These are phyloP conservation scores for Ricinus communis DNA, from an alignment of 345 rosid species.

Conservation along the genomic window DNA sequence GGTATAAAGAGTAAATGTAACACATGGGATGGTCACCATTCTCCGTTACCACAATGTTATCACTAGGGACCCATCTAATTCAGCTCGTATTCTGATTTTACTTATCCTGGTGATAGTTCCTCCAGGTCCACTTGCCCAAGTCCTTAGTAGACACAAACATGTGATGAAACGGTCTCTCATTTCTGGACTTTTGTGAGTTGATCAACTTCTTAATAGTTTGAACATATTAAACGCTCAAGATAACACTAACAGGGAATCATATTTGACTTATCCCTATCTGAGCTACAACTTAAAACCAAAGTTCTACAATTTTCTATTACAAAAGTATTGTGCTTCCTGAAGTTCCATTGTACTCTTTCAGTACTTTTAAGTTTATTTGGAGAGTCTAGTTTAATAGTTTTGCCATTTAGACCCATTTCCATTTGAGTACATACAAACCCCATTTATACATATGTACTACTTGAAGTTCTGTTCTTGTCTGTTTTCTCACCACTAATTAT, in stretches of 20 bases:
- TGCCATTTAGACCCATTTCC: conserved; percentile 5
- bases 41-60: conserved; percentile 27
- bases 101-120: conserved; percentile 14
- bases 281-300: neutral
- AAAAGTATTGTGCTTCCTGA: neutral
- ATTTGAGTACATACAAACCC: neutral
- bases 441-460: neutral
- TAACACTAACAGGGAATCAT: neutral
- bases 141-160: conserved; percentile 19
- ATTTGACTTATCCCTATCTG: neutral
- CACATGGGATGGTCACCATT: conserved; percentile 42
- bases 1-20: conserved; percentile 21
- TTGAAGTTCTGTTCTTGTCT: neutral
- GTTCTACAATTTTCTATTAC: neutral
- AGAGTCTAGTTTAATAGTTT: conserved; percentile 1
- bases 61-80: conserved; percentile 36
- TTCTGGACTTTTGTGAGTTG: neutral
- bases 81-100: conserved; percentile 30
- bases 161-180: conserved; percentile 7
- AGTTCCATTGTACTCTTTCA: conserved; percentile 1
- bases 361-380: neutral
- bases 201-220: neutral
- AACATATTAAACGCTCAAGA: neutral
- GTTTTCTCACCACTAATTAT: neutral
- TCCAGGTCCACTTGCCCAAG: conserved; percentile 12